Evolutionary conservation across 225 moss, liverwort and hornwort genomes (phyloP), one percentile per base, ranked within the genome.

Genomic region (Lunularia cruciata): DNA sequence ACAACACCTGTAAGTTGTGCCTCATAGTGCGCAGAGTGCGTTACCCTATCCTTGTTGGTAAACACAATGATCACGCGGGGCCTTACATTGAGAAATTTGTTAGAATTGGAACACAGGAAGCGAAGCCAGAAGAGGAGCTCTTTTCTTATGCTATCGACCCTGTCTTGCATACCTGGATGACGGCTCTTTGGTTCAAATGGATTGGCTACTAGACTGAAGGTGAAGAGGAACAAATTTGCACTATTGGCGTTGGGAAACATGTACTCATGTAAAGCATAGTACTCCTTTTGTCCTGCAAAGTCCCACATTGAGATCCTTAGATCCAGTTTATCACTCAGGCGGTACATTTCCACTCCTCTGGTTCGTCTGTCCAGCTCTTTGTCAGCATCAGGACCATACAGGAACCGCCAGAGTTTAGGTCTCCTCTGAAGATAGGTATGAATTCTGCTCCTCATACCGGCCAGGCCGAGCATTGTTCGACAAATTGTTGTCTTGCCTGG

Each of bases 101-200:
- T 64, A 16, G 45, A 64, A 4, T 64, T 46, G 33, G 64, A 64
- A 64, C 27, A 46, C 14, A 28, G 63, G 42, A 43, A 64, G 4
- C 16, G 43, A 26, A 64, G 43, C 26, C 64, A 46, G 7, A 64
- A 43, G 5, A 23, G 64, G 9, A 26, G 22, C 38, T 63, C 38
- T 23, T 38, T 19, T 11, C 8, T 13, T 37, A 38, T 63, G 3
- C 35, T 10, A 0, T 5, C 10, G 23, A 63, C 11, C 3, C n/a
- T n/a, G n/a, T n/a, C 62, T 22, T 2, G 25, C 55, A 28, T n/a
- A 27, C 0, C 6, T 28, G 3, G 6, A 26, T 3, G 23, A n/a
- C n/a, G 7, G 4, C 27, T 3, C 27, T 1, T 12, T 3, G 57
- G 57, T 9, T 32, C 57, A 22, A 39, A 11, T 22, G 62, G 62